Base-by-base conservation (phyloP, 2,329 filamentous ascomycete species). In the Westerdykella sp. region DNA sequence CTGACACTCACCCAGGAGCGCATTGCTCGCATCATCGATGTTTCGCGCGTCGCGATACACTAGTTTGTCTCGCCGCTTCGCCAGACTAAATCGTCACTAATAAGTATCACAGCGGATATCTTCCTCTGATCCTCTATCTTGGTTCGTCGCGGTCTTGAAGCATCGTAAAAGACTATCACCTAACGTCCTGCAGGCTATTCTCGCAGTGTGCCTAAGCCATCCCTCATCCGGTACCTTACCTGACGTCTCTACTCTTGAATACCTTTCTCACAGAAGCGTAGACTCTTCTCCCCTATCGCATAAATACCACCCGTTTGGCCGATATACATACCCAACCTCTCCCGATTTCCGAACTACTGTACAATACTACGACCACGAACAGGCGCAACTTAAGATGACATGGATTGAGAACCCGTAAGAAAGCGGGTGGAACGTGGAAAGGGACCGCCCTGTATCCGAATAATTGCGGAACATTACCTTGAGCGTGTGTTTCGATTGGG, bases 101-200 rank as follows among this genome's bases (percentile, higher is more conserved):
- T 50, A 34, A 21, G n/a, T 9, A 10, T 12, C 31, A 5, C 59
- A 94, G 88, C 77, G 93, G 93, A 69, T 98, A 97, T 72, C 81
- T 98, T 46, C 93, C 93, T 59, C 72, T 98, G 70, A 94, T 98
- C 68, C 79, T 98, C 69, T 98, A 97, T 71, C 84, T 98, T 60
- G 93, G 87, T 93, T 83, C 25, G 25, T 28, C 9, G 7, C 9
- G 9, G 11, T 12, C 4, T 62, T 72, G 22, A 35, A 15, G 32
- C 12, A 6, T 41, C 13, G 2, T 18, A 10, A 41, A 10, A 9
- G 13, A 2, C 3, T n/a, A 35, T 9, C 21, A 3, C 14, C 40
- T 47, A 34, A 47, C 36, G 14, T 37, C 18, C n/a, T n/a, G 11
- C 61, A 93, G 87, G 91, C 59, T 97, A 95, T 75, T 94, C 91